phyloP scores from a whole-genome alignment of 1,139 yeast species.

The Magnusiomyces paraingens region DNA sequence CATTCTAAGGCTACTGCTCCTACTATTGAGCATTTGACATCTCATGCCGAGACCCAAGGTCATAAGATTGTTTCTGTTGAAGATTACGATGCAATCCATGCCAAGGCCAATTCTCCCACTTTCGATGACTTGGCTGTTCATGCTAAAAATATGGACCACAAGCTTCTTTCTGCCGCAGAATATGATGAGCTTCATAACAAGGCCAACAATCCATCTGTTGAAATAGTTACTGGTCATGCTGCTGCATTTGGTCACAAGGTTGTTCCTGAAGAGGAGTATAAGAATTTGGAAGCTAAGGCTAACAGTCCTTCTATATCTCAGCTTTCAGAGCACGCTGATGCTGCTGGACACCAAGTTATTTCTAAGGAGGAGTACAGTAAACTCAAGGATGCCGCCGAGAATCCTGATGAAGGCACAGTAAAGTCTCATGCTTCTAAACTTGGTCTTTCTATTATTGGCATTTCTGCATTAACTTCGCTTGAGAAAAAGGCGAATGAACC shows the following conservation, averaged over 20 bases:
- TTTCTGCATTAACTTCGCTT: slow-evolving; percentile 24
- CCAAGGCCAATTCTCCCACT: slow-evolving; percentile 35
- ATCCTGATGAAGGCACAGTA: slow-evolving; percentile 11
- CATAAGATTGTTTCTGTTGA: slow-evolving; percentile 22
- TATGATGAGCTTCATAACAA: slow-evolving; percentile 17
- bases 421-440: slow-evolving; percentile 20
- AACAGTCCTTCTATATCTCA: slow-evolving; percentile 16
- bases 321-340: slow-evolving; percentile 3
- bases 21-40: slow-evolving; percentile 4
- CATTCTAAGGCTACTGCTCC: slow-evolving; percentile 9
- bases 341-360: slow-evolving; percentile 27
- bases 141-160: slow-evolving; percentile 22
- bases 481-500: slow-evolving; percentile 24
- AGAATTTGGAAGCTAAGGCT: slow-evolving; percentile 7
- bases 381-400: slow-evolving; percentile 16
- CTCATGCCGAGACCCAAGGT: slow-evolving; percentile 4
- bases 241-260: slow-evolving; percentile 2
- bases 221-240: slow-evolving; percentile 8
- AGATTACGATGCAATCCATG: slow-evolving; percentile 29
- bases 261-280: slow-evolving; percentile 19
- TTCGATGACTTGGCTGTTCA: slow-evolving; percentile 32
- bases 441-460: slow-evolving; percentile 25
- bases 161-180: slow-evolving; percentile 25
- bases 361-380: slow-evolving; percentile 25
- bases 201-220: slow-evolving; percentile 9